phyloP scores from a whole-genome alignment of 1,284 basidiomycete genomes.

The Austroboletus niveus region DNA sequence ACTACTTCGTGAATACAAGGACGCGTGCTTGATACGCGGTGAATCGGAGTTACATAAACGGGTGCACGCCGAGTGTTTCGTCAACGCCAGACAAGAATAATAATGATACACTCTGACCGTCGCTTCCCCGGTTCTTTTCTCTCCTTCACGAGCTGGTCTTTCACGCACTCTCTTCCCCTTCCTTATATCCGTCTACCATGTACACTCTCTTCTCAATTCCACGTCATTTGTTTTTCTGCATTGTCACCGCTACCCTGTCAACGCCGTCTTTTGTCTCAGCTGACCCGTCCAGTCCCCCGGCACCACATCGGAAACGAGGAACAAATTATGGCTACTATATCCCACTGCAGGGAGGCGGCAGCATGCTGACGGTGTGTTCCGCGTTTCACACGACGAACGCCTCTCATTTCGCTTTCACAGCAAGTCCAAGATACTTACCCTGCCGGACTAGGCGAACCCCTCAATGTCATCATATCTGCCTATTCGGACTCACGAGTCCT shows the following conservation, averaged over 20 bases:
- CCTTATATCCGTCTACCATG: slow-evolving; percentile 6
- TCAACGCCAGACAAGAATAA: neutral
- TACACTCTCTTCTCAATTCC: neutral
- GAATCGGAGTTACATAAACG: slow-evolving; percentile 2
- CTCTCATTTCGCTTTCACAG: slow-evolving; percentile 30
- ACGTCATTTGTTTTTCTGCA: slow-evolving; percentile 4
- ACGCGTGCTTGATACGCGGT: too few species aligned
- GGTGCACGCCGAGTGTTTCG: neutral
- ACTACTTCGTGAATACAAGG: neutral
- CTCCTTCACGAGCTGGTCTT: slow-evolving; percentile 5
- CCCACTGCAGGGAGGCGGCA: slow-evolving; percentile 42
- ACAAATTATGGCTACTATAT: slow-evolving; percentile 44
- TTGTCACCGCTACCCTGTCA: slow-evolving; percentile 8
- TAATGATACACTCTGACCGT: neutral
- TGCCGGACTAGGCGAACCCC: slow-evolving; percentile 80
- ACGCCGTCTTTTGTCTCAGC: slow-evolving; percentile 9
- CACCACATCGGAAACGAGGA: slow-evolving; percentile 16
- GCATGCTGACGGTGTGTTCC: slow-evolving; percentile 46
- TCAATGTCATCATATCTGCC: slow-evolving; percentile 86
- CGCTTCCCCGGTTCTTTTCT: neutral
- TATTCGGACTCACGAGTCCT: slow-evolving; percentile 76
- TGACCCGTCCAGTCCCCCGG: neutral
- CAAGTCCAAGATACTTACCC: slow-evolving; percentile 65
- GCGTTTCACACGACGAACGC: neutral
- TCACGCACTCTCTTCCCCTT: neutral